These are phyloP conservation scores for Eutrema salsugineum DNA, from an alignment of 441 rosid species.

Conservation along the genomic window DNA sequence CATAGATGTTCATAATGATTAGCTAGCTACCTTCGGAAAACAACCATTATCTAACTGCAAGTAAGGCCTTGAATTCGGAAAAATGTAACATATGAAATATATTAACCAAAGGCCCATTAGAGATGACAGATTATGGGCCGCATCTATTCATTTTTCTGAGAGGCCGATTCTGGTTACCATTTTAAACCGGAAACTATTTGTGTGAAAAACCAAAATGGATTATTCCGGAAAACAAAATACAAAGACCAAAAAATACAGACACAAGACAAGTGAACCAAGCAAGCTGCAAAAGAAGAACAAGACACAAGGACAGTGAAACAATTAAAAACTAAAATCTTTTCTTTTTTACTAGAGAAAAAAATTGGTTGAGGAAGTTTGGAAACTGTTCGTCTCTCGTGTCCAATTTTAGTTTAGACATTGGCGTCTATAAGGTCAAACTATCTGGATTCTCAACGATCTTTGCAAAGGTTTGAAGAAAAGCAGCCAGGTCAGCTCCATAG, in stretches of 20 bases:
- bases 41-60: too few relatives aligned
- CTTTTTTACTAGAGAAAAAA: background rate
- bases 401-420: background rate
- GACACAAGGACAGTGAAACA: slow-evolving; percentile 2
- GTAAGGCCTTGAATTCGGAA: background rate
- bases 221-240: background rate
- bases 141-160: background rate
- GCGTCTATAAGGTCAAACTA: slow-evolving; percentile 60
- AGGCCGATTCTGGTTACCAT: background rate
- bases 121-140: background rate
- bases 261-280: background rate
- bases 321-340: background rate
- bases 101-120: background rate
- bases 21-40: too few relatives aligned
- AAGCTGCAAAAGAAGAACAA: background rate
- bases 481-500: slow-evolving; percentile 95
- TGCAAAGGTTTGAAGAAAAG: slow-evolving; percentile 88
- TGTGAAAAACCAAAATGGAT: slow-evolving; percentile 1
- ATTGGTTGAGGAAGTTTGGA: slow-evolving; percentile 3
- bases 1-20: too few relatives aligned
- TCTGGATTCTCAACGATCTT: slow-evolving; percentile 88
- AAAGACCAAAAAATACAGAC: slow-evolving; percentile 11
- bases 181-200: background rate
- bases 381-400: background rate
- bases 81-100: background rate